Conservation (phyloP, 352 stramenopile species). For the Globisporangium cederbergense region DNA sequence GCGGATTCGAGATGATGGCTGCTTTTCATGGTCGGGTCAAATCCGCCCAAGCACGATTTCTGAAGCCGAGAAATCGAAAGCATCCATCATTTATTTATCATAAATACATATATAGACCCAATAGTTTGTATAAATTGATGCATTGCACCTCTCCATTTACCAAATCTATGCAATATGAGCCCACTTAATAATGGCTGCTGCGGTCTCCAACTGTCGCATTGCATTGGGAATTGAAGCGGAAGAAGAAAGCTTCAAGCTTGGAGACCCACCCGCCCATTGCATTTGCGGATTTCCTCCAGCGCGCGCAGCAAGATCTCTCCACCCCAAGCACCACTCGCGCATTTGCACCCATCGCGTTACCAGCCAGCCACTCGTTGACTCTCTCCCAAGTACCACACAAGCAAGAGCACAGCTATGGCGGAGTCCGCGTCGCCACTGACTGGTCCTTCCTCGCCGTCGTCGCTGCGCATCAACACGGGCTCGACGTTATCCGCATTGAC, state of each 20-base stretch:
- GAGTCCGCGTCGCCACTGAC: neutral
- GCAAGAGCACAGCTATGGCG: neutral
- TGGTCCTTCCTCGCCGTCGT: neutral
- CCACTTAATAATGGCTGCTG: neutral
- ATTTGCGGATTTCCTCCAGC: neutral
- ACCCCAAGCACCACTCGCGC: neutral
- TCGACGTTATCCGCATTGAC: neutral
- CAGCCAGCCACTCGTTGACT: neutral
- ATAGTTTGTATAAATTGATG: neutral
- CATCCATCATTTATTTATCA: neutral
- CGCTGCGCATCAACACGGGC: slow-evolving; percentile 18
- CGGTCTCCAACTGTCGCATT: slow-evolving; percentile 7
- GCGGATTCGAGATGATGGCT: slow-evolving; percentile 5
- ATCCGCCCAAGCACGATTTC: neutral
- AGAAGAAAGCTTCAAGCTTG: slow-evolving; percentile 4
- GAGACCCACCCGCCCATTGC: neutral
- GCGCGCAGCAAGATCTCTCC: neutral
- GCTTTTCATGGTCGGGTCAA: neutral
- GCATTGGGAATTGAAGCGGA: slow-evolving; percentile 4
- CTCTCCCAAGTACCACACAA: too few relatives aligned
- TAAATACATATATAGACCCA: neutral
- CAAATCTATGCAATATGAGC: neutral
- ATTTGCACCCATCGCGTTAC: neutral
- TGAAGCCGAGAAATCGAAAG: neutral
- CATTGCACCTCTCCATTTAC: neutral